Conservation (phyloP, 2,329 filamentous ascomycete genomes). For the Curvularia sp. region DNA sequence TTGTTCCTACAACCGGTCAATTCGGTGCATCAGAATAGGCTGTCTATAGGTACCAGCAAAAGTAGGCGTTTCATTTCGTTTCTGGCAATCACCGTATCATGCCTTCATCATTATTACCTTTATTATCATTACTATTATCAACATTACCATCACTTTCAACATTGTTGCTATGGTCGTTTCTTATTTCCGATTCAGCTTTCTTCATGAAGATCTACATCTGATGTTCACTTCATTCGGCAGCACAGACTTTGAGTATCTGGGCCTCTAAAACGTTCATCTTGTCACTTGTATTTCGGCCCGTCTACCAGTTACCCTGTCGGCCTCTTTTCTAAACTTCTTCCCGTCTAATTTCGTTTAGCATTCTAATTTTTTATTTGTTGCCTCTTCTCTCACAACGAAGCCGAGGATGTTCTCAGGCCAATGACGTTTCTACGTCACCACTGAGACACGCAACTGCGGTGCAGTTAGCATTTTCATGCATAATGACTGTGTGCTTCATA, state of each 20-base stretch:
- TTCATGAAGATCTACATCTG: slow-evolving; percentile 1
- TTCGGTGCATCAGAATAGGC: neutral
- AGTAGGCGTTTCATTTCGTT: neutral
- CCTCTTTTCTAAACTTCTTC: neutral
- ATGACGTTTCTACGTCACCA: neutral
- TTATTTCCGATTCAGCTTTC: neutral
- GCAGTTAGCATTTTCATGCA: neutral
- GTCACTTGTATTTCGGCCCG: neutral
- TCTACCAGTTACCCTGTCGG: neutral
- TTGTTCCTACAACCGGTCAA: neutral
- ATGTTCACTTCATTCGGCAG: neutral
- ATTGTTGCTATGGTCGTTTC: neutral
- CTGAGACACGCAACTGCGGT: neutral
- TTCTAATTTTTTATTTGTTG: neutral
- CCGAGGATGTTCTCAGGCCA: neutral
- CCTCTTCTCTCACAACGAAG: neutral
- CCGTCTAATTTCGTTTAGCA: neutral
- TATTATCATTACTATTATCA: neutral
- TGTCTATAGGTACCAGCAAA: neutral
- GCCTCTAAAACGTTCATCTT: neutral
- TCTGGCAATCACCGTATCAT: neutral
- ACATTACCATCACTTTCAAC: neutral
- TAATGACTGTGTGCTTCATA: neutral
- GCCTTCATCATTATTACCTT: neutral
- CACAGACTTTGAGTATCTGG: neutral